phyloP scores from a whole-genome alignment of 306 rosid species.

The Casuarina glauca region DNA sequence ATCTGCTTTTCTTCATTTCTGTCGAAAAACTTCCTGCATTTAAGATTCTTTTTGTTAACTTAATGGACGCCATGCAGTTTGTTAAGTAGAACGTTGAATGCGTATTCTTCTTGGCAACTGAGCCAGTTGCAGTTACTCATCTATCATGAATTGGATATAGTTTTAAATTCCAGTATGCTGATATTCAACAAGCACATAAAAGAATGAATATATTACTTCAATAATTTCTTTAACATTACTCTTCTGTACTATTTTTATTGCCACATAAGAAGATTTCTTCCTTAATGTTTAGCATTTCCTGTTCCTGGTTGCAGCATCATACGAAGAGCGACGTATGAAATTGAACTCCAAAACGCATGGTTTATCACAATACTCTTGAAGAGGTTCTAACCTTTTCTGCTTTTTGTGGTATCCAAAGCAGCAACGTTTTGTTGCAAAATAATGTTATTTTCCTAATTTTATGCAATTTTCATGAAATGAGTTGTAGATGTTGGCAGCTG shows the following conservation, averaged over 20 bases:
- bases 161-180: neutral
- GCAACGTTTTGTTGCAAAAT: neutral
- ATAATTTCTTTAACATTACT: constrained; percentile 1
- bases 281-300: constrained; percentile 20
- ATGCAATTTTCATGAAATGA: neutral
- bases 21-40: neutral
- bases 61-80: neutral
- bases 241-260: constrained; percentile 2
- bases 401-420: neutral
- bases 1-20: neutral
- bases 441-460: neutral
- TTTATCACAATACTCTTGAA: neutral
- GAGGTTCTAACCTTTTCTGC: neutral
- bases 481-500: neutral
- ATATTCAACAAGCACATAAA: neutral
- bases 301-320: constrained; percentile 63
- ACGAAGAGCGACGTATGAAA: constrained; percentile 79
- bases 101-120: neutral
- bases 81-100: neutral
- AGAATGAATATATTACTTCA: neutral
- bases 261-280: neutral
- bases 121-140: neutral
- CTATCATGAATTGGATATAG: neutral
- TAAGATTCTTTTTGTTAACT: neutral
- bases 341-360: constrained; percentile 28